Evolutionary conservation across 345 rosid species (phyloP).

Genomic region (Acer negundo): DNA sequence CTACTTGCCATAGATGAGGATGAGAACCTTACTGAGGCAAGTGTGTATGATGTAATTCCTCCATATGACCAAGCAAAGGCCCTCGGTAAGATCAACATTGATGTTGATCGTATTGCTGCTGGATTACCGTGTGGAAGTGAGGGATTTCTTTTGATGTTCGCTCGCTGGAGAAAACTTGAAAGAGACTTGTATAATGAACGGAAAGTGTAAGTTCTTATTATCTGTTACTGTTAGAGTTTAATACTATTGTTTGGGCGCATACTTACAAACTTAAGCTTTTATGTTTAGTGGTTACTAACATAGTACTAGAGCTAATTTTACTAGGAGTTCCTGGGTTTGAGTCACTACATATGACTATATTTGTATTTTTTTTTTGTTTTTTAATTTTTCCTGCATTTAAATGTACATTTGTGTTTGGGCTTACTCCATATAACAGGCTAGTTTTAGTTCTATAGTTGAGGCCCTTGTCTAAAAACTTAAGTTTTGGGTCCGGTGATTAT

Average conservation of each 20-base stretch:
- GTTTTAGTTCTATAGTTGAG: background rate
- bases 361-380: too few relatives aligned
- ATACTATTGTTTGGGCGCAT: background rate
- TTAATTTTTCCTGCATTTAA: background rate
- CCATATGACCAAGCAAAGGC: conserved; percentile 99
- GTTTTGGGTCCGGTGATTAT: background rate
- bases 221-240: conserved; percentile 11
- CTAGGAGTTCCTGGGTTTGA: background rate
- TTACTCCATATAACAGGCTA: background rate
- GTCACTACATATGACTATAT: background rate
- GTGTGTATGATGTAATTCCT: conserved; percentile 63
- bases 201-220: conserved; percentile 62
- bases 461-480: background rate
- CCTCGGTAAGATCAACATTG: conserved; percentile 96
- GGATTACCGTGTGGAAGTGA: conserved; percentile 99
- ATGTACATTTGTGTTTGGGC: background rate
- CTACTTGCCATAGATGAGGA: conserved; percentile 89
- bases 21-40: conserved; percentile 72
- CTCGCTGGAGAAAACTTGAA: conserved; percentile 99
- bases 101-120: conserved; percentile 96
- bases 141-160: conserved; percentile 98
- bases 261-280: background rate
- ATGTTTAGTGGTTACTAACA: background rate
- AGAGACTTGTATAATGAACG: conserved; percentile 97
- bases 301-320: background rate